Evolutionary conservation across 371 early-diverging fungal genomes (phyloP).

Genomic region (Saksenaea vasiformis): DNA sequence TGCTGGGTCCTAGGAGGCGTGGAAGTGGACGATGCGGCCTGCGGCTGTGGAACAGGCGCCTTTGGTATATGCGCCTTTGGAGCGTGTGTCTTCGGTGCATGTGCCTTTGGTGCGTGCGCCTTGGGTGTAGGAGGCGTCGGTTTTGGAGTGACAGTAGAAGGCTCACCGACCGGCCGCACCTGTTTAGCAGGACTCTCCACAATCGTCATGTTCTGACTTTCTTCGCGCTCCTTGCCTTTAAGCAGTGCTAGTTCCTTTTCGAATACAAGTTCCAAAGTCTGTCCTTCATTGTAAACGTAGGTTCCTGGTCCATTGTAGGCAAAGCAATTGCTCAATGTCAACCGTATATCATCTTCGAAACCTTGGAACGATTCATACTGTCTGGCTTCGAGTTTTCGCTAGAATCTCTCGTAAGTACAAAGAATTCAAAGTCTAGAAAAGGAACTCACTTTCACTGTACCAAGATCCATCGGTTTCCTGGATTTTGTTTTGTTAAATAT

Average conservation of each 20-base stretch:
- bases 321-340: constrained; percentile 60
- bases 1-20: constrained; percentile 13
- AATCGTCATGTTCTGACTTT: constrained; percentile 47
- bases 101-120: neutral
- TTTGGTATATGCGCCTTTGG: neutral
- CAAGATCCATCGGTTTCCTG: constrained; percentile 95
- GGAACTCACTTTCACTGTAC: constrained; percentile 64
- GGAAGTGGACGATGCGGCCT: constrained; percentile 1
- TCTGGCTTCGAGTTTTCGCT: constrained; percentile 67
- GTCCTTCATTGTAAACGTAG: constrained; percentile 51
- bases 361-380: constrained; percentile 51
- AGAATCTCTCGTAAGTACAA: neutral
- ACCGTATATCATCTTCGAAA: constrained; percentile 69
- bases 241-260: constrained; percentile 41
- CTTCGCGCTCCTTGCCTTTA: constrained; percentile 36
- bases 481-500: constrained; percentile 29
- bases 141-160: constrained; percentile 11
- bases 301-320: constrained; percentile 54
- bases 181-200: constrained; percentile 41
- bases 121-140: neutral
- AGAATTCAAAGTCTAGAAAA: neutral
- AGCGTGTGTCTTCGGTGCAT: neutral
- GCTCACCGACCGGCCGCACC: neutral
- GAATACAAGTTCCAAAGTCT: constrained; percentile 45
- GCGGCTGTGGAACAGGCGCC: neutral